A percentile compares a stretch with the other conserved stretches of the same genome.
phyloP scores from a whole-genome alignment of 2,329 filamentous ascomycete genomes.

The Dactylellina cionopaga region DNA sequence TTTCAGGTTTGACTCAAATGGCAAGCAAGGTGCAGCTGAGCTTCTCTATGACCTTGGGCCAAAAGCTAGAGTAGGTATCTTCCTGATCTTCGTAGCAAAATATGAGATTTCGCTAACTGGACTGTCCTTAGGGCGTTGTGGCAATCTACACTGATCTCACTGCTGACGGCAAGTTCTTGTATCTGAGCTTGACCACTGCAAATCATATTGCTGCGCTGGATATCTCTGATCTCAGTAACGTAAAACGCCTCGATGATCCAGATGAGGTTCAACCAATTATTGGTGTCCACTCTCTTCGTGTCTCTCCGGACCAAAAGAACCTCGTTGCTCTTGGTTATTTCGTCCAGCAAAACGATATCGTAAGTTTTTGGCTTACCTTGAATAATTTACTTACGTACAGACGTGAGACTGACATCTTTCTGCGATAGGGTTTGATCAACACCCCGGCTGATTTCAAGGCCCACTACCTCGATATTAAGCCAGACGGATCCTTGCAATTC shows the following conservation, averaged over 20 bases:
- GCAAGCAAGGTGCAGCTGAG: conserved; percentile 69
- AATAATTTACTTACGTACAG: not conserved
- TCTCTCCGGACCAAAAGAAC: conserved; percentile 73
- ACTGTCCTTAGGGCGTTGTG: conserved; percentile 4
- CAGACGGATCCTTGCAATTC: conserved; percentile 68
- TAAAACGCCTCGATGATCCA: conserved; percentile 71
- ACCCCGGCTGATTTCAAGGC: conserved; percentile 72
- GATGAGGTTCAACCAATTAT: conserved; percentile 69
- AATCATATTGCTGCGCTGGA: conserved; percentile 72
- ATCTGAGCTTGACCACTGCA: conserved; percentile 70
- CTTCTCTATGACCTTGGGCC: conserved; percentile 69
- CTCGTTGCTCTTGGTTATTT: conserved; percentile 74
- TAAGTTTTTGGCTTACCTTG: conserved; percentile 42
- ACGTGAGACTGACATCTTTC: conserved; percentile 28
- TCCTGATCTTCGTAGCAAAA: not conserved
- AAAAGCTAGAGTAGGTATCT: conserved; percentile 64
- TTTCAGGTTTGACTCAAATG: conserved; percentile 59
- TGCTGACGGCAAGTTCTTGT: conserved; percentile 68
- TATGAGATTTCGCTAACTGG: not conserved
- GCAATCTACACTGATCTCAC: conserved; percentile 66
- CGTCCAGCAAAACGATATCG: conserved; percentile 69
- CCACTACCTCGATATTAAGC: conserved; percentile 70
- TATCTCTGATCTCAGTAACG: conserved; percentile 70
- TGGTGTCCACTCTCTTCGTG: conserved; percentile 72
- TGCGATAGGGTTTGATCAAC: conserved; percentile 65